These are phyloP conservation scores for Cyclanthera cordifolia DNA, from an alignment of 306 rosid genomes.

Conservation along the genomic window DNA sequence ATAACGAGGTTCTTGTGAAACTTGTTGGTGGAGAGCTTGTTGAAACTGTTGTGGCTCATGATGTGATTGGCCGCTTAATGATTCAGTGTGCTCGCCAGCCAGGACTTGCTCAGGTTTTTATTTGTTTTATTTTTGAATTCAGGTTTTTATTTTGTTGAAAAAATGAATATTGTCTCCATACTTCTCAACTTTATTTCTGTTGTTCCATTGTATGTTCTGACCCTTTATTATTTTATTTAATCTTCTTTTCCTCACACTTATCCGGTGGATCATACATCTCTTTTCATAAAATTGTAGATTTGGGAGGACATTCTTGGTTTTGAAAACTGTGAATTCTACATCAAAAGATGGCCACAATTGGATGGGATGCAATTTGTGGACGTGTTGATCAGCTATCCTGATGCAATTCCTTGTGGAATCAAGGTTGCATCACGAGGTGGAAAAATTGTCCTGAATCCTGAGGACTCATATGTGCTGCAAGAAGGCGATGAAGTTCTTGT, in stretches of 20 bases:
- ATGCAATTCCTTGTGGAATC: slow-evolving; percentile 90
- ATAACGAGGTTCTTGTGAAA: slow-evolving; percentile 81
- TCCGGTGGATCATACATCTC: slow-evolving; percentile 9
- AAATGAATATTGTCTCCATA: background rate
- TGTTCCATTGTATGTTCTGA: background rate
- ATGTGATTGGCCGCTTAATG: slow-evolving; percentile 92
- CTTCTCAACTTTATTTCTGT: background rate
- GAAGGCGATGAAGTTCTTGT: slow-evolving; percentile 86
- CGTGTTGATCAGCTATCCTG: slow-evolving; percentile 62
- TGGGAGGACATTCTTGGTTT: slow-evolving; percentile 97
- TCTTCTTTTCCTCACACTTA: slow-evolving; percentile 9
- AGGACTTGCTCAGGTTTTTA: slow-evolving; percentile 84
- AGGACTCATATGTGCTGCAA: slow-evolving; percentile 68
- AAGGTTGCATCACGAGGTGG: slow-evolving; percentile 72
- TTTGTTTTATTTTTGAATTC: too few species aligned
- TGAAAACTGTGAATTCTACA: slow-evolving; percentile 89
- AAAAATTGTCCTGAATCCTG: slow-evolving; percentile 69
- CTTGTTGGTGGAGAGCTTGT: slow-evolving; percentile 95
- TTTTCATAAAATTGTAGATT: slow-evolving; percentile 38
- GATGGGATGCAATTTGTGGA: slow-evolving; percentile 72
- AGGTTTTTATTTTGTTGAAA: slow-evolving; percentile 50
- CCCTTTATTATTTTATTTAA: slow-evolving; percentile 13
- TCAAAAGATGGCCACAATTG: slow-evolving; percentile 82
- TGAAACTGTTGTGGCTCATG: slow-evolving; percentile 94
- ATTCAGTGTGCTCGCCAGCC: slow-evolving; percentile 96